A percentile compares a stretch with the other conserved stretches of the same genome.
Evolutionary conservation across 345 rosid species (phyloP).

Genomic region (Crucihimalaya himalaica): DNA sequence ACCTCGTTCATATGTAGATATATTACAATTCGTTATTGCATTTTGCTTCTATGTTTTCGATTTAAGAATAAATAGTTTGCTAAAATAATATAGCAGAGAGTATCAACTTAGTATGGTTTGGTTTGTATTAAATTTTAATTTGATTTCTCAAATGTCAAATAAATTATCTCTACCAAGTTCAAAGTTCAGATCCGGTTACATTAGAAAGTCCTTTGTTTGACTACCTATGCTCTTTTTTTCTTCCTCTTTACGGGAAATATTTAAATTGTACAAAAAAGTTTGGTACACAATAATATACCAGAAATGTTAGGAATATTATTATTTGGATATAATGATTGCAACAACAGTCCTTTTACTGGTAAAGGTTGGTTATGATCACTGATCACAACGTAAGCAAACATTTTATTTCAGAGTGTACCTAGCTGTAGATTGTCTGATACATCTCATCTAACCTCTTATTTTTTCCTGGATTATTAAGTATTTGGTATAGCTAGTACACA

Average conservation of each 20-base stretch:
- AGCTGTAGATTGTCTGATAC: conserved; percentile 42
- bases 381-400: conserved; percentile 39
- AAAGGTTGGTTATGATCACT: conserved; percentile 41
- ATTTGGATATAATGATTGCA: conserved; percentile 33
- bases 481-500: conserved; percentile 24
- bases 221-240: background rate
- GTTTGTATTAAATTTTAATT: too few species aligned
- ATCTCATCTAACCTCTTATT: conserved; percentile 35
- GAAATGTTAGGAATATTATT: conserved; percentile 26
- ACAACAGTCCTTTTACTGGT: conserved; percentile 32
- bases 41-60: background rate
- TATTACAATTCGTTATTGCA: background rate
- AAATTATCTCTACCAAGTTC: background rate
- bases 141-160: background rate
- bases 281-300: conserved; percentile 24
- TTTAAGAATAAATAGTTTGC: too few species aligned
- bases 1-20: background rate
- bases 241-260: conserved; percentile 3
- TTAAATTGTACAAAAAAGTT: conserved; percentile 17
- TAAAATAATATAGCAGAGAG: background rate
- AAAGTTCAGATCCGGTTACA: background rate
- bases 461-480: conserved; percentile 32
- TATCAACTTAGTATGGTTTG: background rate
- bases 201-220: background rate
- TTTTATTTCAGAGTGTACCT: conserved; percentile 24